Evolutionary conservation across 2,329 filamentous ascomycete species (phyloP).

Genomic region (Pseudopyricularia cyperi): DNA sequence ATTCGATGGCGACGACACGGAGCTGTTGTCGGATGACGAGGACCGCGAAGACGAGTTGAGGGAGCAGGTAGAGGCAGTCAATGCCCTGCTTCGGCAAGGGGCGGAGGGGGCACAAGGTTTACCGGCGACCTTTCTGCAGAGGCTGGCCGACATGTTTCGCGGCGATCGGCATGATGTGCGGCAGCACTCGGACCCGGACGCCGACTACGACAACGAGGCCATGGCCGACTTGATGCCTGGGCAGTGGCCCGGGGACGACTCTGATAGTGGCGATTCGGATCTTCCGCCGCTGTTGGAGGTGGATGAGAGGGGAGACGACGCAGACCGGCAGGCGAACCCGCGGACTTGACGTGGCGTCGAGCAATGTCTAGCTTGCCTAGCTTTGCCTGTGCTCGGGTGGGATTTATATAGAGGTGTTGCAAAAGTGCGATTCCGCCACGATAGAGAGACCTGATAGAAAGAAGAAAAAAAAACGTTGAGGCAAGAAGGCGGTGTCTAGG

Average conservation of each 20-base stretch:
- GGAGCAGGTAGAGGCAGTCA: neutral
- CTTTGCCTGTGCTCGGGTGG: too few species aligned
- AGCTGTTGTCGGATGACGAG: neutral
- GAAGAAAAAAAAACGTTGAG: too few species aligned
- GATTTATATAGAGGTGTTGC: too few species aligned
- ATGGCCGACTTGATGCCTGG: neutral
- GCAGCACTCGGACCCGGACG: neutral
- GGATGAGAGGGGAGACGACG: neutral
- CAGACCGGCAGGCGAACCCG: neutral
- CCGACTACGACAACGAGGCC: neutral
- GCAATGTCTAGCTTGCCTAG: too few species aligned
- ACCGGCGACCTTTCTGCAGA: neutral
- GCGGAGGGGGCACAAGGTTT: neutral
- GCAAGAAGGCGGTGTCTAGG: too few species aligned
- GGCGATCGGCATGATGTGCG: neutral
- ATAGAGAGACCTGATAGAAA: too few species aligned
- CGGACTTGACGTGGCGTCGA: too few species aligned
- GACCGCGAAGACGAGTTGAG: neutral
- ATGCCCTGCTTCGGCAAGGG: neutral
- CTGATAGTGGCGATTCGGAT: neutral
- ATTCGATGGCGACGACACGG: neutral
- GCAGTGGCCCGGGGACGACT: neutral
- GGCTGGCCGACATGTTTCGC: neutral
- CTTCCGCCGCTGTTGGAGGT: neutral
- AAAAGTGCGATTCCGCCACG: too few species aligned